Conservation (phyloP, 345 rosid species). For the Eucalyptus virginea region DNA sequence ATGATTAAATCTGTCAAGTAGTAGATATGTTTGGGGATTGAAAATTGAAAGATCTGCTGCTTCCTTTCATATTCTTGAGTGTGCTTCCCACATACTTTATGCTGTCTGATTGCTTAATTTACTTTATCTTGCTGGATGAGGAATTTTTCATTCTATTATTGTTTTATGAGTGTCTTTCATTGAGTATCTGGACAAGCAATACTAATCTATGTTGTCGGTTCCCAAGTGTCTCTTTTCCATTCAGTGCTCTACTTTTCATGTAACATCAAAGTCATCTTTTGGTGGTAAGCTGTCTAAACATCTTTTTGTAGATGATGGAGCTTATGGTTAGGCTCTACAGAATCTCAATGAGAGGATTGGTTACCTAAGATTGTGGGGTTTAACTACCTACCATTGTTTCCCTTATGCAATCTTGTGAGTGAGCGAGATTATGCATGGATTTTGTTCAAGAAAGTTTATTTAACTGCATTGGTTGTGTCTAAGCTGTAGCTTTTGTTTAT, state of each 20-base stretch:
- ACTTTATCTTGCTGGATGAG: neutral
- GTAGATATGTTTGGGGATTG: neutral
- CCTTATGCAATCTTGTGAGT: neutral
- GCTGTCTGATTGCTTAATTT: neutral
- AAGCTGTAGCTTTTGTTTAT: no score
- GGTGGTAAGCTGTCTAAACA: neutral
- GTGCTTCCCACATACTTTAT: neutral
- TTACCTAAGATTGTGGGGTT: neutral
- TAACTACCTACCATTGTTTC: neutral
- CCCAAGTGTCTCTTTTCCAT: neutral
- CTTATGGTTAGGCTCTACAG: rapidly evolving
- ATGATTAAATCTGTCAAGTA: neutral
- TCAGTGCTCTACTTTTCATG: rapidly evolving
- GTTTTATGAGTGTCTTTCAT: neutral
- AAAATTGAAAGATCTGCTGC: neutral
- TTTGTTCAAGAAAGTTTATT: no score
- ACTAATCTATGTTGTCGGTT: neutral
- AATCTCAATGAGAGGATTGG: neutral
- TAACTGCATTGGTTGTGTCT: neutral
- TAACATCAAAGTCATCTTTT: neutral
- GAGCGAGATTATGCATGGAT: neutral
- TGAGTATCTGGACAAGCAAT: neutral
- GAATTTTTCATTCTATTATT: no score
- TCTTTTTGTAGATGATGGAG: neutral
- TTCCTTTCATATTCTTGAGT: no score